Evolutionary conservation across 2,329 filamentous ascomycete species (phyloP).

Genomic region (Xylariaceae sp.): DNA sequence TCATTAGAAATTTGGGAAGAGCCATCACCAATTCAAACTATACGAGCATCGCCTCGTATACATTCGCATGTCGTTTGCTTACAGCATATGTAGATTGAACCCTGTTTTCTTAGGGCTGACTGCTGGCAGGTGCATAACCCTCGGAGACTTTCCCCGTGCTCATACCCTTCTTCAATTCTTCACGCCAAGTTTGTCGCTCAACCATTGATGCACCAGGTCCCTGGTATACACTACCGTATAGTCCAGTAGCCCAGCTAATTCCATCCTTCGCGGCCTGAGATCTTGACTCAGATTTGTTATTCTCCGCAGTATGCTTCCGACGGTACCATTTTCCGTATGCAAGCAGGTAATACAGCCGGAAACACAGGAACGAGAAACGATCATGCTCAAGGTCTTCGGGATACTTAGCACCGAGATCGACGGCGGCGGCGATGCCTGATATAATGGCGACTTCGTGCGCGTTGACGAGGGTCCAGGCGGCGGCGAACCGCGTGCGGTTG

Average conservation of each 20-base stretch:
- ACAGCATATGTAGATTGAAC: too few species aligned
- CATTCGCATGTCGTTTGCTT: background rate
- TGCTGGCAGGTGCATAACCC: conserved; percentile 42
- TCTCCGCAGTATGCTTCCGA: conserved; percentile 40
- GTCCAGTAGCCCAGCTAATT: conserved; percentile 61
- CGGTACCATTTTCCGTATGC: conserved; percentile 68
- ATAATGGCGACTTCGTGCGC: conserved; percentile 73
- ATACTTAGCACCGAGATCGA: conserved; percentile 70
- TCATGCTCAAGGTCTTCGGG: conserved; percentile 69
- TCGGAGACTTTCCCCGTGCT: conserved; percentile 47
- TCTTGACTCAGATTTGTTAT: conserved; percentile 23
- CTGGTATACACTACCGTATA: conserved; percentile 65
- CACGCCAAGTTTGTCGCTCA: conserved; percentile 60
- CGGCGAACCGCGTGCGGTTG: conserved; percentile 66
- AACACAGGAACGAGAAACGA: conserved; percentile 64
- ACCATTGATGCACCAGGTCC: conserved; percentile 61
- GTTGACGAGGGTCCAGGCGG: conserved; percentile 70
- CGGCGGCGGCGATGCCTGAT: conserved; percentile 71
- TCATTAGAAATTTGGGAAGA: background rate
- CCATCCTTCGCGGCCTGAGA: conserved; percentile 54
- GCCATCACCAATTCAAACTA: background rate
- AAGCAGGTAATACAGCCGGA: conserved; percentile 67
- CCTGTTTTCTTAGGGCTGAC: conserved; percentile 40
- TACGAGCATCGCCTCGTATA: background rate
- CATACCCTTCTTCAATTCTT: conserved; percentile 46